Percentiles rank a stretch among this genome's conserved stretches.
phyloP scores from a whole-genome alignment of 805 yeast species.

The Barnettozyma botsteinii region DNA sequence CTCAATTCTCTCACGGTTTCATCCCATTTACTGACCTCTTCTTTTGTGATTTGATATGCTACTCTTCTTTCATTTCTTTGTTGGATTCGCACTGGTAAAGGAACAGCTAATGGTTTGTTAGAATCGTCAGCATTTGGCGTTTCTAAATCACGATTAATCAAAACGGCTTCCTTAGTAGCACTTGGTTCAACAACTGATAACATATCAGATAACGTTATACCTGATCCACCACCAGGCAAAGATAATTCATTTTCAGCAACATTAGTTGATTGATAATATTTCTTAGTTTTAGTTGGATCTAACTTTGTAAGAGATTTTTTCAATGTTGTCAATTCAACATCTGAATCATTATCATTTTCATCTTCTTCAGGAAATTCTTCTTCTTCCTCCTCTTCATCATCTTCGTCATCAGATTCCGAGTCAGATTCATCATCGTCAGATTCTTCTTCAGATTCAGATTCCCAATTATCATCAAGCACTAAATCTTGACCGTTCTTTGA shows the following conservation, averaged over 20 bases:
- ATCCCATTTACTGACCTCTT: slow-evolving; percentile 84
- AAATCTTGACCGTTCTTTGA: no score
- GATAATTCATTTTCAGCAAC: slow-evolving; percentile 64
- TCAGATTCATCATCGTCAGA: slow-evolving; percentile 25
- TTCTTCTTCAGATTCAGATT: slow-evolving; percentile 23
- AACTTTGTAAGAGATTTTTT: slow-evolving; percentile 29
- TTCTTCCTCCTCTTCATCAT: slow-evolving; percentile 42
- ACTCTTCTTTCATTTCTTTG: slow-evolving; percentile 80
- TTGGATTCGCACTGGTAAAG: slow-evolving; percentile 82
- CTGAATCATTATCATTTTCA: slow-evolving; percentile 35
- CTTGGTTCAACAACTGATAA: slow-evolving; percentile 55
- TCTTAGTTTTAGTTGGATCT: slow-evolving; percentile 37
- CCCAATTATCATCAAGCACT: slow-evolving; percentile 21
- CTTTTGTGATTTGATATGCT: slow-evolving; percentile 84
- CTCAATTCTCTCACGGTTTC: slow-evolving; percentile 75
- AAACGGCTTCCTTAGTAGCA: slow-evolving; percentile 43
- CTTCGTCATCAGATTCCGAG: slow-evolving; percentile 34
- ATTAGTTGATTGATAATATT: slow-evolving; percentile 45
- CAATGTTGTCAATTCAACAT: slow-evolving; percentile 48
- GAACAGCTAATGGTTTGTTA: slow-evolving; percentile 58
- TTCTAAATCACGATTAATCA: slow-evolving; percentile 32
- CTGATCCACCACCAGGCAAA: slow-evolving; percentile 55
- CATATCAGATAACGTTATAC: slow-evolving; percentile 69
- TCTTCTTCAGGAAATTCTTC: slow-evolving; percentile 36
- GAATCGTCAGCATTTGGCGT: slow-evolving; percentile 24